Conservation (phyloP, 331 rosid genomes). For the Pyrus hybrid region DNA sequence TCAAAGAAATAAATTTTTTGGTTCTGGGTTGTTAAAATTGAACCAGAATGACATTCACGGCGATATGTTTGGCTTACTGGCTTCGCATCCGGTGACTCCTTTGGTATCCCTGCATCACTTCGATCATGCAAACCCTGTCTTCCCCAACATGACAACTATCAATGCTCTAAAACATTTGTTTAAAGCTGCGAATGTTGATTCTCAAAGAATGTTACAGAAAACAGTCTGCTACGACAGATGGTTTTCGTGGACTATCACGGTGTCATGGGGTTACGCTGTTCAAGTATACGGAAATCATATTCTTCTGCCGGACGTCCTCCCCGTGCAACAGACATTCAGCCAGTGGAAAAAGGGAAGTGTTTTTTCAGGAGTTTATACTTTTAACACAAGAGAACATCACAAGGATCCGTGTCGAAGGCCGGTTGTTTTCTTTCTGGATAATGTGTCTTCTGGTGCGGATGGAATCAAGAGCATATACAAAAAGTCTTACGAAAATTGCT, state of each 20-base stretch:
- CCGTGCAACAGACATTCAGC: constrained; percentile 53
- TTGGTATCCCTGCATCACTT: constrained; percentile 68
- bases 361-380: constrained; percentile 42
- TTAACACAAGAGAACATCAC: constrained; percentile 39
- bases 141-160: constrained; percentile 57
- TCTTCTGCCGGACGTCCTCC: constrained; percentile 42
- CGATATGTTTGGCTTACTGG: constrained; percentile 60
- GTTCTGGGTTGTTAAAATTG: background rate
- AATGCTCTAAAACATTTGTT: constrained; percentile 57
- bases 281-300: constrained; percentile 45
- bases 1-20: background rate
- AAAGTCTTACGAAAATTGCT: constrained; percentile 47
- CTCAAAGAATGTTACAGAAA: constrained; percentile 69
- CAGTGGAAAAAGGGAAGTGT: constrained; percentile 45
- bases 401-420: constrained; percentile 61
- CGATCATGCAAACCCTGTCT: constrained; percentile 53
- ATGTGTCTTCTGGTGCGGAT: constrained; percentile 20
- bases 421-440: constrained; percentile 51
- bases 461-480: constrained; percentile 44
- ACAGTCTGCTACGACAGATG: constrained; percentile 67
- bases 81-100: constrained; percentile 77
- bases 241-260: constrained; percentile 75
- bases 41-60: constrained; percentile 66
- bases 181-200: constrained; percentile 46
- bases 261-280: constrained; percentile 94